Base-by-base conservation (phyloP, 805 yeast genomes). In the Sugiyamaella chiloensis region DNA sequence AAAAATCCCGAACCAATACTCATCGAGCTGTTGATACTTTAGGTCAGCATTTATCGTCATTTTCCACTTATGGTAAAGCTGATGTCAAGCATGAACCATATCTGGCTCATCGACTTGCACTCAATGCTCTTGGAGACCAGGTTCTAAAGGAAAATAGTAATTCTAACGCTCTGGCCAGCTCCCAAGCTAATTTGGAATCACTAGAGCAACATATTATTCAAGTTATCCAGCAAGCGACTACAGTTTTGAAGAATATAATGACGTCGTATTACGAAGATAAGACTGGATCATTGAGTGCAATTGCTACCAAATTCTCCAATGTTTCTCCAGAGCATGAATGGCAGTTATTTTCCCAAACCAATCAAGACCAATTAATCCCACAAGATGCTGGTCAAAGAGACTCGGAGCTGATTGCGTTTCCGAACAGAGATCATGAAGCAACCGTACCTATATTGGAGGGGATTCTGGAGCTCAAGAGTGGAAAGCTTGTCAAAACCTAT, bases 371-470 rank as follows among this genome's bases (percentile, higher is more conserved):
- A 21, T 62, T 76, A 21, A 64, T 74, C 8, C 52, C 65, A 11
- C 36, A 44, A 16, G 62, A 52, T 48, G 40, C 63, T 47, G 57
- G 59, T 42, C 73, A 73, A 56, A 67, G 80, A 34, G 60, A 63
- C 16, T 51, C 72, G 30, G 57, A 59, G 12, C 50, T 56, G 23
- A 58, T 75, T 24, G 52, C 65, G 4, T 78, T 70, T 56, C 59
- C 67, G 24, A 70, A 75, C 56, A 61, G 62, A 51, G 59, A 60
- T 42, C 75, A 73, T 55, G 63, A 61, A 24, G 54, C 76, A 2
- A 65, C 75, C 5, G 52, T 47, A 26, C 80, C 82, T 2, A 59
- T 75, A 21, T 60, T 76, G 12, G 78, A 74, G 54, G 82, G 82
- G 31, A 52, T 67, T 23, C 59, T 77, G 34, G 63, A 64, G 53